Conservation (phyloP, 2,329 filamentous ascomycete species). For the Cordyceps pruinosa region DNA sequence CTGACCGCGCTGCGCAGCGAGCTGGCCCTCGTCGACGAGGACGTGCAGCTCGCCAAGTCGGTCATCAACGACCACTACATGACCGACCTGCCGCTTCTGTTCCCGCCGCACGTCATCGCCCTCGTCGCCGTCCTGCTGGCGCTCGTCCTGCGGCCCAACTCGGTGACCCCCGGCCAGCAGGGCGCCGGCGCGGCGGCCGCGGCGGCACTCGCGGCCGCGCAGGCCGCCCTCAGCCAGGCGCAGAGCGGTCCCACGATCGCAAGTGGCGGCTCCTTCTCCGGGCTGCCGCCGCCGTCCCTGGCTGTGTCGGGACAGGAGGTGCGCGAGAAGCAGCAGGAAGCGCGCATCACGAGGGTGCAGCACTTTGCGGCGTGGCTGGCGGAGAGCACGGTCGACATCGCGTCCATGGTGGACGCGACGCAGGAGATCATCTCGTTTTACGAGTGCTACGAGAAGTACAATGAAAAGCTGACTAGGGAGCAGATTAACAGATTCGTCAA, state of each 20-base stretch:
- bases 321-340: slow-evolving; percentile 46
- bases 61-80: slow-evolving; percentile 91
- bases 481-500: slow-evolving; percentile 55
- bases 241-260: slow-evolving; percentile 23
- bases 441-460: slow-evolving; percentile 58
- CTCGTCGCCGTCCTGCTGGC: slow-evolving; percentile 78
- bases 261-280: neutral
- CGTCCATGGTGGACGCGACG: slow-evolving; percentile 78
- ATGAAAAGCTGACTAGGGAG: slow-evolving; percentile 52
- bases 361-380: slow-evolving; percentile 70
- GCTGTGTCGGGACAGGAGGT: slow-evolving; percentile 20
- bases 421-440: slow-evolving; percentile 90
- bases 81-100: slow-evolving; percentile 81
- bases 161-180: slow-evolving; percentile 23
- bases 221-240: slow-evolving; percentile 42
- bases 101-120: slow-evolving; percentile 82
- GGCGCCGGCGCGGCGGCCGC: slow-evolving; percentile 26
- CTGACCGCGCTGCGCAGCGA: slow-evolving; percentile 63
- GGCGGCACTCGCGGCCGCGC: slow-evolving; percentile 42
- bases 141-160: slow-evolving; percentile 66
- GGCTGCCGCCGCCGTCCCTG: neutral
- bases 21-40: slow-evolving; percentile 68
- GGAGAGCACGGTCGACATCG: slow-evolving; percentile 78
- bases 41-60: slow-evolving; percentile 68
- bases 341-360: slow-evolving; percentile 58